These are phyloP conservation scores for Phytophthora macrochlamydospora DNA, from an alignment of 352 stramenopile species.

Conservation along the genomic window DNA sequence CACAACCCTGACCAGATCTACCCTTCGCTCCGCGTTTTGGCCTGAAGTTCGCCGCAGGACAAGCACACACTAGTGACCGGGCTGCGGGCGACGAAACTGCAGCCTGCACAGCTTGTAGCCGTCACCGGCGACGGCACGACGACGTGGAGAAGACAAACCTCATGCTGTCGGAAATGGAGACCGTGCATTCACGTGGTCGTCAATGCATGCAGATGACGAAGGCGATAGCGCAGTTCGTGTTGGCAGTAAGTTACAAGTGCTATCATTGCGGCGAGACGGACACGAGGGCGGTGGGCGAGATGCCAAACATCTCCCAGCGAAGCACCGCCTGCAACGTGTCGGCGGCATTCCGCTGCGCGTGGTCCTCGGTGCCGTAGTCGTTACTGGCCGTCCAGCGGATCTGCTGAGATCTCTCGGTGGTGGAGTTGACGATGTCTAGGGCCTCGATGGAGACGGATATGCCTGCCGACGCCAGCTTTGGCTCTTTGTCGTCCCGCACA, in stretches of 20 bases:
- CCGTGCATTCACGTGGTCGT: too few relatives aligned
- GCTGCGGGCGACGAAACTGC: constrained; percentile 61
- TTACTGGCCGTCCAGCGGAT: constrained; percentile 34
- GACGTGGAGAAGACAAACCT: too few relatives aligned
- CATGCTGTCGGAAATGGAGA: too few relatives aligned
- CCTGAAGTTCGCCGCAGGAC: constrained; percentile 89
- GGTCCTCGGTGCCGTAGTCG: constrained; percentile 33
- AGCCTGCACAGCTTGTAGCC: constrained; percentile 73
- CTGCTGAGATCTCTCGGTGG: constrained; percentile 25
- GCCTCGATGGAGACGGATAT: constrained; percentile 36
- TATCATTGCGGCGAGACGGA: too few relatives aligned
- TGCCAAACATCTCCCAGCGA: constrained; percentile 36
- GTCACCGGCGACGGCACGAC: constrained; percentile 92
- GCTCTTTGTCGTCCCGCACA: background rate
- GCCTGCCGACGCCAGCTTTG: constrained; percentile 8
- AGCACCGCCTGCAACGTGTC: constrained; percentile 30
- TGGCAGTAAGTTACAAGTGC: too few relatives aligned
- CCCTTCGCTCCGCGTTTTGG: constrained; percentile 86
- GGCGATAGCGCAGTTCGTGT: too few relatives aligned
- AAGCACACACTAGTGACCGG: constrained; percentile 92
- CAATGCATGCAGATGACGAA: too few relatives aligned
- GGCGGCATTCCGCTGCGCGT: constrained; percentile 13
- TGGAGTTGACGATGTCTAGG: constrained; percentile 22
- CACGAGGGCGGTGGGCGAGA: constrained; percentile 12
- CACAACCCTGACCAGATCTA: constrained; percentile 66